These are phyloP conservation scores for Daedaleopsis nitida DNA, from an alignment of 768 basidiomycete genomes.

Conservation along the genomic window DNA sequence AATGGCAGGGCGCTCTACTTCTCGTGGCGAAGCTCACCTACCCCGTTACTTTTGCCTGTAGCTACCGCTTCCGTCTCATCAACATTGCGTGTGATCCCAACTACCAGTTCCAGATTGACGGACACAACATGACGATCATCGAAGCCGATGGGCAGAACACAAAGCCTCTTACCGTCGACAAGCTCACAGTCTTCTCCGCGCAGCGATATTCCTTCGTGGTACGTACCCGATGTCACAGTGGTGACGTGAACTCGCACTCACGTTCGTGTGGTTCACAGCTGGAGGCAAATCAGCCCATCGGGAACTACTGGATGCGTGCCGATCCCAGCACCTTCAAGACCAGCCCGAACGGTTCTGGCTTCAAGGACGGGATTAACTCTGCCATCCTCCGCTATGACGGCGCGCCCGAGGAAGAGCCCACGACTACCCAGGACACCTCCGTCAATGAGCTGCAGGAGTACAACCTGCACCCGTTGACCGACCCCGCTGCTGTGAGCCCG, in stretches of 20 bases:
- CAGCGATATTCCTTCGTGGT: conserved; percentile 35
- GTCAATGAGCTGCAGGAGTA: conserved; percentile 11
- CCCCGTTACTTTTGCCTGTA: conserved; percentile 2
- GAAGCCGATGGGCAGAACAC: conserved; percentile 29
- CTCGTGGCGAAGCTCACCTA: no score
- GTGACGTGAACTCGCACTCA: neutral
- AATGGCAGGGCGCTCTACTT: neutral
- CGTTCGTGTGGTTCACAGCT: conserved; percentile 13
- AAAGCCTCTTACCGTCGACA: conserved; percentile 26
- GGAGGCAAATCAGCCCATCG: conserved; percentile 23
- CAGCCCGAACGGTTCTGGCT: conserved; percentile 15
- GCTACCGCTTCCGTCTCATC: conserved; percentile 59
- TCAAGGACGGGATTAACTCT: conserved; percentile 47
- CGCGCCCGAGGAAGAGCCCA: conserved; percentile 41
- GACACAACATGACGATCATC: conserved; percentile 30
- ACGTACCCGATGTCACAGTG: neutral
- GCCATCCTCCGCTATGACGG: conserved; percentile 54
- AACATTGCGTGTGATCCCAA: conserved; percentile 48
- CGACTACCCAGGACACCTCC: conserved; percentile 18
- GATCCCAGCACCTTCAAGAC: conserved; percentile 24
- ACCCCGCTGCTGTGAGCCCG: conserved; percentile 16
- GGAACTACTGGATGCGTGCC: conserved; percentile 26
- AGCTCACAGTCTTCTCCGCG: conserved; percentile 28
- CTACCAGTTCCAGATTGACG: conserved; percentile 30
- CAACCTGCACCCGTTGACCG: conserved; percentile 26